Evolutionary conservation across 306 rosid species (phyloP).

Genomic region (Cercis canadensis): DNA sequence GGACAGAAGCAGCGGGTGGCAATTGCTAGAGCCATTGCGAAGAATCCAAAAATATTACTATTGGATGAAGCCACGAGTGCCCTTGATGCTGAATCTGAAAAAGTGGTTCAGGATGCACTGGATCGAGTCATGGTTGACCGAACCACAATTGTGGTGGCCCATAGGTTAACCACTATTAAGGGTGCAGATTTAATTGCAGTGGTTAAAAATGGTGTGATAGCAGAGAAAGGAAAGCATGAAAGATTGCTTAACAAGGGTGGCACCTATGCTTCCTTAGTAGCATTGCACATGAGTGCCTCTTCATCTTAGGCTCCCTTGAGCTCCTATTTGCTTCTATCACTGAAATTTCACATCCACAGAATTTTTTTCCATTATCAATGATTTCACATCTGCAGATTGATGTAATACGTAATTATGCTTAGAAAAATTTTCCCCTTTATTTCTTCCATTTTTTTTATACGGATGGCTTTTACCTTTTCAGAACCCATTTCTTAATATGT

Average conservation of each 20-base stretch:
- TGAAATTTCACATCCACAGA: no score
- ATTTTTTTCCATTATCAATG: no score
- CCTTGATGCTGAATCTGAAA: constrained; percentile 82
- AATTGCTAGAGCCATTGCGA: constrained; percentile 72
- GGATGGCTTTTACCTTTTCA: neutral
- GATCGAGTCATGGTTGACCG: constrained; percentile 63
- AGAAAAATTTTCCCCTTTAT: no score
- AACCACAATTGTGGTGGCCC: constrained; percentile 77
- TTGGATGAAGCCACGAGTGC: constrained; percentile 88
- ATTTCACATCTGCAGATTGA: no score
- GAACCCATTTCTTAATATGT: neutral
- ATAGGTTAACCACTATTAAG: constrained; percentile 67
- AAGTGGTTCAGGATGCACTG: constrained; percentile 74
- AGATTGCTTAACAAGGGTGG: constrained; percentile 63
- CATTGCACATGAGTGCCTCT: constrained; percentile 49
- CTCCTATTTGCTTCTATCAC: neutral
- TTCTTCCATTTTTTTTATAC: no score
- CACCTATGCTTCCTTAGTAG: constrained; percentile 66
- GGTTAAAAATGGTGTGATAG: constrained; percentile 65
- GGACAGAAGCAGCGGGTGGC: constrained; percentile 89
- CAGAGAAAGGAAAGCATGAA: constrained; percentile 78
- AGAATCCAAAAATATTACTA: constrained; percentile 66
- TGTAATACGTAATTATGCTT: no score
- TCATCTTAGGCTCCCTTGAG: constrained; percentile 44
- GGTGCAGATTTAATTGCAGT: constrained; percentile 72